Conservation (phyloP, 2,329 filamentous ascomycete species). For the Nemania sp. region DNA sequence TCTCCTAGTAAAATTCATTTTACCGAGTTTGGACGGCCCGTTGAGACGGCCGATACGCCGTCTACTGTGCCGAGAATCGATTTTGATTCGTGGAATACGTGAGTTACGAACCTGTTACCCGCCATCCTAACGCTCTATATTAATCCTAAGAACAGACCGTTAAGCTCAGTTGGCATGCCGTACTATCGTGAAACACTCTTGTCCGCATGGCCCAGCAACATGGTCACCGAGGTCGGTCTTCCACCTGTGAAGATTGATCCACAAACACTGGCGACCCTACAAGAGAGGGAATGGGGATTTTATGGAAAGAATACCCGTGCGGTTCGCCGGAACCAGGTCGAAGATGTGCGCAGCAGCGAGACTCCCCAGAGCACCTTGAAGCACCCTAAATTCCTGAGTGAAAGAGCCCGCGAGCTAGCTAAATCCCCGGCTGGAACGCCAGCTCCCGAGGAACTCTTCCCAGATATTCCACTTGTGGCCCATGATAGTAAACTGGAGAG, state of each 20-base stretch:
- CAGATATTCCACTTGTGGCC: conserved; percentile 67
- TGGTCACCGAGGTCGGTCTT: conserved; percentile 83
- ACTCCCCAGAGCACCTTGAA: conserved; percentile 66
- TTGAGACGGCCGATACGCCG: conserved; percentile 74
- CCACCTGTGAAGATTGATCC: conserved; percentile 77
- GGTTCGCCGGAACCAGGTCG: conserved; percentile 78
- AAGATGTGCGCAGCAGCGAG: conserved; percentile 70
- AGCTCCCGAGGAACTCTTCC: conserved; percentile 48
- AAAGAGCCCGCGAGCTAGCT: conserved; percentile 76
- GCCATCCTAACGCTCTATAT: background rate
- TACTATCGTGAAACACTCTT: conserved; percentile 88
- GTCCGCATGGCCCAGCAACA: conserved; percentile 86
- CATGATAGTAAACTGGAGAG: conserved; percentile 73
- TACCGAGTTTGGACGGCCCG: conserved; percentile 76
- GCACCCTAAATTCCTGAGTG: conserved; percentile 91
- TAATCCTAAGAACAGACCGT: conserved; percentile 57
- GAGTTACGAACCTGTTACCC: conserved; percentile 41
- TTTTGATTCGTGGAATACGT: conserved; percentile 70
- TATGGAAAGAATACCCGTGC: conserved; percentile 79
- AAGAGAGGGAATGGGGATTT: conserved; percentile 73
- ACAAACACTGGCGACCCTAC: conserved; percentile 69
- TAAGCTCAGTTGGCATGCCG: conserved; percentile 88
- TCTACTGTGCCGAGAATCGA: conserved; percentile 64
- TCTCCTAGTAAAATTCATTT: conserved; percentile 85
- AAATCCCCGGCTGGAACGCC: conserved; percentile 50